Evolutionary conservation across 2,329 filamentous ascomycete genomes (phyloP), one percentile per base, ranked within the genome.

Genomic region (Alternaria brassicicola): DNA sequence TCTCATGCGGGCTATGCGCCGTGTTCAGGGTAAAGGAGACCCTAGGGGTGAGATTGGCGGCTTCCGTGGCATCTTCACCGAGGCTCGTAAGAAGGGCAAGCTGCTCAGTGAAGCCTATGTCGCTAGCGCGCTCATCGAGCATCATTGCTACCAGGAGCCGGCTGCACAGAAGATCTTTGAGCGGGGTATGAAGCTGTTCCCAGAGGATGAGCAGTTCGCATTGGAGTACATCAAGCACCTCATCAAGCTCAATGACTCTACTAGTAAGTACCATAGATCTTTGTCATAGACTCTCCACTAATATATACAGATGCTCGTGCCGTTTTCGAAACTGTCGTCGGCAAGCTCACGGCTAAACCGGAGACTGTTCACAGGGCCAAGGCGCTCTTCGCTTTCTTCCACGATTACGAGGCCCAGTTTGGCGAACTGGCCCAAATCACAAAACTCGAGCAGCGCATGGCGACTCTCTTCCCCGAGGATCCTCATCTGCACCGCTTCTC

Each of bases 141-240:
- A 95, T 74, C 89, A 96, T 68, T 96, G 96, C 66, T 99, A 99
- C 78, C 95, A 96, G 72, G 95, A 98, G 70, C 86, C 89, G 0
- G 92, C 95, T 0, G 94, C 93, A 1, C 91, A 90, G 41, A 97
- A 95, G 79, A 98, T 99, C 59, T 96, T 98, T 66, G 95, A 99
- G 75, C 90, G 94, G 43, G 95, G 95, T 19, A 88, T 94, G 63
- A 95, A 92, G 72, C 83, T 99, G 12, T 99, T 98, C 73, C 94
- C 94, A 0, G 92, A 96, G 47, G 94, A 98, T 70, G 93, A 97
- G 75, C 85, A 88, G 57, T 98, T 98, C 78, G 92, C 96, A 63
- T 85, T 99, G 50, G 93, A 98, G 77, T 98, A 99, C 76, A 84
- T 99, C 69, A 97, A 97, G 80, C 95, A 97, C 77, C 82, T 99